Conservation (phyloP, 2,329 filamentous ascomycete genomes). For the Aciculosporium take region DNA sequence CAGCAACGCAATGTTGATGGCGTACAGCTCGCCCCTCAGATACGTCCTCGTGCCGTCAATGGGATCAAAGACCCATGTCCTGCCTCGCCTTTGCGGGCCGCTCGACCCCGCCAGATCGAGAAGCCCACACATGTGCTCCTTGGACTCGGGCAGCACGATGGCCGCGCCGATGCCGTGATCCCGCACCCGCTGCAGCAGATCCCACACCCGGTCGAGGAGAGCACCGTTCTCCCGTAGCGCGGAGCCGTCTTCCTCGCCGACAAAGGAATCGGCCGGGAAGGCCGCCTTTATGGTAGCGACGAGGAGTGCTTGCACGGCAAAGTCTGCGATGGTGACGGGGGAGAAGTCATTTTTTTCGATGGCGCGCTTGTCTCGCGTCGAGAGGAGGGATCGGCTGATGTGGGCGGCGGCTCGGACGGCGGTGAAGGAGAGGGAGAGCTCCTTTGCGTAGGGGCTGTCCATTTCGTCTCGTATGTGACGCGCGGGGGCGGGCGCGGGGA, state of each 20-base stretch:
- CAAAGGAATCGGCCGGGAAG: conserved; percentile 37
- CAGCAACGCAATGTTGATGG: conserved; percentile 41
- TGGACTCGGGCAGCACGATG: conserved; percentile 22
- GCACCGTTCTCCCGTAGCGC: conserved; percentile 28
- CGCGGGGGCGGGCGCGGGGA: too few relatives aligned
- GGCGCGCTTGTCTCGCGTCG: conserved; percentile 32
- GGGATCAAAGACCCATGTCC: conserved; percentile 46
- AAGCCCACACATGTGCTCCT: conserved; percentile 34
- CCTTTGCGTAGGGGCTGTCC: conserved; percentile 27
- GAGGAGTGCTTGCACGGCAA: conserved; percentile 43
- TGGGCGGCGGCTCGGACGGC: conserved; percentile 31
- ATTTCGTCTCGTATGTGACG: too few relatives aligned
- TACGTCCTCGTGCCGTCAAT: conserved; percentile 48
- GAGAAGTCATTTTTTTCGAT: conserved; percentile 40
- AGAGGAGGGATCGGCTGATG: conserved; percentile 35
- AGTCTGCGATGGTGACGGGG: conserved; percentile 45
- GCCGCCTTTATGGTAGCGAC: conserved; percentile 32
- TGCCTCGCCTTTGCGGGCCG: conserved; percentile 20
- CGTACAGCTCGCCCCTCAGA: conserved; percentile 38
- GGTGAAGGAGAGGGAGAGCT: conserved; percentile 28
- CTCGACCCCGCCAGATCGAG: conserved; percentile 37
- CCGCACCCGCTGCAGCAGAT: conserved; percentile 21
- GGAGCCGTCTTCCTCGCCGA: conserved; percentile 41
- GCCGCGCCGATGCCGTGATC: not conserved
- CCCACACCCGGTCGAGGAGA: conserved; percentile 34